These are phyloP conservation scores for Prunus mongolica DNA, from an alignment of 306 rosid species.

Conservation along the genomic window DNA sequence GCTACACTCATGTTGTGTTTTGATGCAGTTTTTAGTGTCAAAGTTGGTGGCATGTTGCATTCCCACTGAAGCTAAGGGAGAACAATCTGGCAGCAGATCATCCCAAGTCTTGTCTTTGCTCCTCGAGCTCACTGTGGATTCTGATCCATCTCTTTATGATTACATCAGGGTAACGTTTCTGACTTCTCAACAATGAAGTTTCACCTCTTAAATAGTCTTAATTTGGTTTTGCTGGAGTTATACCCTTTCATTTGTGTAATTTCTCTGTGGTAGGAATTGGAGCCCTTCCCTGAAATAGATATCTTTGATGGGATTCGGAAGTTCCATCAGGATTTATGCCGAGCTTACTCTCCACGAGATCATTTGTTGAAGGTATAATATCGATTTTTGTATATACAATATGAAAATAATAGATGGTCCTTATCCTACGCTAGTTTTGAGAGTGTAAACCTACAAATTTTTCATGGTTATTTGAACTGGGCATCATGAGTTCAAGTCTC, in stretches of 20 bases:
- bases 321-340: slow-evolving; percentile 73
- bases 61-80: slow-evolving; percentile 52
- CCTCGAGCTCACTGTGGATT: slow-evolving; percentile 57
- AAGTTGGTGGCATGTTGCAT: slow-evolving; percentile 78
- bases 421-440: neutral
- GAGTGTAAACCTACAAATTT: neutral
- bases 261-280: slow-evolving; percentile 59
- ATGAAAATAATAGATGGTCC: neutral
- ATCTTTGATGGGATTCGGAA: slow-evolving; percentile 58
- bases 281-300: slow-evolving; percentile 72
- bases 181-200: slow-evolving; percentile 19
- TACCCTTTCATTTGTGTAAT: slow-evolving; percentile 21
- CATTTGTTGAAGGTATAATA: slow-evolving; percentile 60
- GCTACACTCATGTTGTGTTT: slow-evolving; percentile 17
- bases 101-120: slow-evolving; percentile 64
- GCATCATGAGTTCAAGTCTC: neutral
- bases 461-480: neutral
- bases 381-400: neutral
- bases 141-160: slow-evolving; percentile 73
- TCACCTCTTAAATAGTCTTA: slow-evolving; percentile 7
- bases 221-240: neutral
- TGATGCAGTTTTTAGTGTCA: slow-evolving; percentile 73
- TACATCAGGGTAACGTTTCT: slow-evolving; percentile 58
- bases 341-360: slow-evolving; percentile 62
- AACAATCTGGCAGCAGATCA: slow-evolving; percentile 29